Evolutionary conservation across 2,329 filamentous ascomycete genomes (phyloP).

Genomic region (Monosporascus sp.): DNA sequence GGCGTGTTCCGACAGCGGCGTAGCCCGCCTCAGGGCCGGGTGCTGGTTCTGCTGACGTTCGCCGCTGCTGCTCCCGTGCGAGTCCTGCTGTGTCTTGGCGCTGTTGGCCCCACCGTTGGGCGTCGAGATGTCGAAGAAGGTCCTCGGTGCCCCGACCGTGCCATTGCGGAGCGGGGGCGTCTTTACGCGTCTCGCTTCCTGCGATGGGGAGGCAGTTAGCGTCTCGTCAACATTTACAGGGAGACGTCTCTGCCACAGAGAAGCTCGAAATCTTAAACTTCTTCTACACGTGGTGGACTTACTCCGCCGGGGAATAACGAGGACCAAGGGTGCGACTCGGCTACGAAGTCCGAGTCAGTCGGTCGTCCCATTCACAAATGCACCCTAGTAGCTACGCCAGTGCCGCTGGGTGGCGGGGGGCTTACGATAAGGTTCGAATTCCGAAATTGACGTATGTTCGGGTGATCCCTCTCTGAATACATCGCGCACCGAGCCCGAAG

Average conservation of each 20-base stretch:
- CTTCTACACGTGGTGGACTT: slow-evolving; percentile 11
- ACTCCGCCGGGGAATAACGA: slow-evolving; percentile 29
- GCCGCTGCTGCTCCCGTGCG: slow-evolving; percentile 1
- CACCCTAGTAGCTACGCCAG: no score
- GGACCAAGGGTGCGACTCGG: slow-evolving; percentile 2
- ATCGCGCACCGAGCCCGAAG: slow-evolving; percentile 37
- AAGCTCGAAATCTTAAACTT: not conserved
- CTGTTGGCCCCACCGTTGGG: slow-evolving; percentile 22
- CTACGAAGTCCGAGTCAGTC: not conserved
- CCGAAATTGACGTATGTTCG: slow-evolving; percentile 23
- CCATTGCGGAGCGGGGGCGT: slow-evolving; percentile 41
- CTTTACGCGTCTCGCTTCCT: slow-evolving; percentile 46
- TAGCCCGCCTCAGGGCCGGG: no score
- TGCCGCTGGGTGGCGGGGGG: no score
- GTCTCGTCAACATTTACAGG: not conserved
- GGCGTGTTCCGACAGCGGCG: not conserved
- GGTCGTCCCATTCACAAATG: not conserved
- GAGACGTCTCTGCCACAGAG: not conserved
- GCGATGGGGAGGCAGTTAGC: not conserved
- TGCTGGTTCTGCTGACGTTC: not conserved
- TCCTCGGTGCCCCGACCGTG: slow-evolving; percentile 32
- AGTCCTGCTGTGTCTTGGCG: not conserved
- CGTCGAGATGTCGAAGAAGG: slow-evolving; percentile 35
- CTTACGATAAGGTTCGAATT: slow-evolving; percentile 3
- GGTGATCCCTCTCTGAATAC: slow-evolving; percentile 33